Conservation (phyloP, 306 rosid species). For the Trifolium fragiferum region DNA sequence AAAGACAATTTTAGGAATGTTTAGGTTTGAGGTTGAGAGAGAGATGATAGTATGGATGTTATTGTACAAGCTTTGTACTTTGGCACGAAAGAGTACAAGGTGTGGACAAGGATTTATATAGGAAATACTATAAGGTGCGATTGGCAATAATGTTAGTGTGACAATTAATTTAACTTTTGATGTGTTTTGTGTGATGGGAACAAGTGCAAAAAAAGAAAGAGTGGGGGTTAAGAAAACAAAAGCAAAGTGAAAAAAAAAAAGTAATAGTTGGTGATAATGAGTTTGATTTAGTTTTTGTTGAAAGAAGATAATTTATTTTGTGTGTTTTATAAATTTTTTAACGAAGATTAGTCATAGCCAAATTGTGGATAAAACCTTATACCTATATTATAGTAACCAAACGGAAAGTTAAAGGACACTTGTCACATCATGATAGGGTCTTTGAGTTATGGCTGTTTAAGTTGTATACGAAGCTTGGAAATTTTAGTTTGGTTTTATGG, state of each 20-base stretch:
- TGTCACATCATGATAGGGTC: slow-evolving; percentile 34
- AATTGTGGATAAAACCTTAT: too few relatives aligned
- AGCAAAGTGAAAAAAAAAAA: background rate
- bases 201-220: slow-evolving; percentile 28
- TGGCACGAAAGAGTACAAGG: slow-evolving; percentile 53
- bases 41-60: slow-evolving; percentile 20
- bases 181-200: slow-evolving; percentile 39
- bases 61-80: slow-evolving; percentile 35
- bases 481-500: slow-evolving; percentile 39
- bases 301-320: too few relatives aligned
- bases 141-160: background rate
- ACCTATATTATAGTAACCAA: too few relatives aligned
- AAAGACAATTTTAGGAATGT: background rate
- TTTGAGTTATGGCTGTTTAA: slow-evolving; percentile 17
- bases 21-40: background rate
- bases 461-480: slow-evolving; percentile 37
- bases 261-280: slow-evolving; percentile 15
- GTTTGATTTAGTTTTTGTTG: too few relatives aligned
- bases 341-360: too few relatives aligned
- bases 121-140: background rate
- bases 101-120: slow-evolving; percentile 48
- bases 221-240: slow-evolving; percentile 51
- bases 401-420: too few relatives aligned
- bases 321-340: too few relatives aligned
- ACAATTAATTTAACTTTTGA: background rate